Conservation (phyloP, 2,329 filamentous ascomycete species). For the Epichloe scottii region DNA sequence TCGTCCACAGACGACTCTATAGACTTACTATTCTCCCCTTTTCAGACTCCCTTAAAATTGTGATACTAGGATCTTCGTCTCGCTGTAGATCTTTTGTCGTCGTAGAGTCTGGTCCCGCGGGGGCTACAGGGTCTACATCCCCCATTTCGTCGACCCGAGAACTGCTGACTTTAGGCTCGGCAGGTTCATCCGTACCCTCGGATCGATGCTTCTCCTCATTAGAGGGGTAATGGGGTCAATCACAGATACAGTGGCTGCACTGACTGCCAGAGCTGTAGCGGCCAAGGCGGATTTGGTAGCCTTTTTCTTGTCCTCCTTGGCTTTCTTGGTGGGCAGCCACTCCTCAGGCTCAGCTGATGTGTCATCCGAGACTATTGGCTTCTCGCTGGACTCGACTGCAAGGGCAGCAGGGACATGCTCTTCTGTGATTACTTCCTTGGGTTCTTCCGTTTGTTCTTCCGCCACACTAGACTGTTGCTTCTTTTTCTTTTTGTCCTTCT, state of each 20-base stretch:
- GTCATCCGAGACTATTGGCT: constrained; percentile 1
- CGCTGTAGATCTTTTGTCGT: not conserved
- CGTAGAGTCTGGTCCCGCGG: not conserved
- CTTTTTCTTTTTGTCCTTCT: constrained; percentile 17
- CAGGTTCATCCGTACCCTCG: not conserved
- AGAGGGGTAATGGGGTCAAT: not conserved
- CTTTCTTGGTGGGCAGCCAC: constrained; percentile 12
- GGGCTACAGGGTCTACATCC: not conserved
- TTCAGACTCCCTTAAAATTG: constrained; percentile 29
- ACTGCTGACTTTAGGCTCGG: not conserved
- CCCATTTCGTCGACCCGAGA: constrained; percentile 11
- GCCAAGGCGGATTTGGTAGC: constrained; percentile 18
- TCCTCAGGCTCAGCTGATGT: constrained; percentile 5
- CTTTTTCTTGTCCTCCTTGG: constrained; percentile 25
- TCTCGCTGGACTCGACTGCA: not conserved
- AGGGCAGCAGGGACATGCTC: not conserved
- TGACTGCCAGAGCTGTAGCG: constrained; percentile 5
- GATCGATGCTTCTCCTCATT: constrained; percentile 1
- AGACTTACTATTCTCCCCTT: constrained; percentile 19
- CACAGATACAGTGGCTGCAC: not conserved
- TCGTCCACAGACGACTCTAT: not conserved
- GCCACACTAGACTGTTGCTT: not conserved
- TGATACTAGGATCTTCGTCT: constrained; percentile 17
- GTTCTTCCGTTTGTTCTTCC: not conserved
- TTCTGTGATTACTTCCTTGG: not conserved